Base-by-base conservation (phyloP, 306 rosid genomes). In the Macrotyloma uniflorum region DNA sequence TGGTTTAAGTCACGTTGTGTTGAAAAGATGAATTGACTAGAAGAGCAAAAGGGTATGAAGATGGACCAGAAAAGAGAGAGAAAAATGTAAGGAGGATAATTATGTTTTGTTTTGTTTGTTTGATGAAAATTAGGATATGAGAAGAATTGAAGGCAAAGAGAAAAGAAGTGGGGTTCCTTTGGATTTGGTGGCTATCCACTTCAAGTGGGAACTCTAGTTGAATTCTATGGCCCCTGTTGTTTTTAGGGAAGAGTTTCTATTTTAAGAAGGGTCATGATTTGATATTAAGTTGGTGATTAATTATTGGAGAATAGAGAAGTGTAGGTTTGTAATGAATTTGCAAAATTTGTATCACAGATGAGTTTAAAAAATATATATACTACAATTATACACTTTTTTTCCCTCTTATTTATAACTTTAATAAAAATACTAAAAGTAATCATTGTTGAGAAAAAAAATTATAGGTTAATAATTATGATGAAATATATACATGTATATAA, bases 121-220 rank as follows among this genome's bases (percentile, higher is more conserved):
- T 33, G 73, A 42, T 32, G 58, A 75, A 81, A 78, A 70, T 43
- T 59, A 65, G 68, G 61, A 69, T 33, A 54, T 12, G 79, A 42
- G 76, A 71, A 70, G 76, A 42, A 42, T 42, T 42, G 16, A 22
- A 70, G 72, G 73, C 3, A 53, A 28, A 74, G 79, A 43, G 78
- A 32, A 28, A 55, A 53, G 57, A 16, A 83, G 63, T 30, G n/a
- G 59, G 69, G 53, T 63, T 75, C 47, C 45, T 75, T 75, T 75
- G 4, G 77, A 80, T 83, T 76, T 79, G 80, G 83, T 84, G 88
- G 90, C 67, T 72, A 35, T 74, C 83, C 86, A 73, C 81, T 62
- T 71, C 78, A 84, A 81, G 43, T 69, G 90, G 87, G 61, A 78
- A 24, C 14, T 45, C 23, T 22, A 68, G 67, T 32, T 67, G 33